Percentiles rank a stretch among this genome's conserved stretches.
phyloP scores from a whole-genome alignment of 2,329 filamentous ascomycete genomes.

The Colletotrichum spaethianum region DNA sequence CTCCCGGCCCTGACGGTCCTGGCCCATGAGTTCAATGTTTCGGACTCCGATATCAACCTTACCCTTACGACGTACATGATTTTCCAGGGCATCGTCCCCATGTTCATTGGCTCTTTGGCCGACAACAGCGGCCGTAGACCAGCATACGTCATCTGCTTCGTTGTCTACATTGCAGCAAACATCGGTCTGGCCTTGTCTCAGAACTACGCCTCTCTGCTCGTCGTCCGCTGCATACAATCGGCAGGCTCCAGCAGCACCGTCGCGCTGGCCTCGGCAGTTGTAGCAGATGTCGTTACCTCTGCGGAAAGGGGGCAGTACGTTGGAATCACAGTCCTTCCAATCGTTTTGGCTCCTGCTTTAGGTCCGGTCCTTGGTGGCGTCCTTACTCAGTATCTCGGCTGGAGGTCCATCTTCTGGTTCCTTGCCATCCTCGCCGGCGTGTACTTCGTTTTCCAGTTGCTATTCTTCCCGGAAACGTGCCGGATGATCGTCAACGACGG shows the following conservation, averaged over 20 bases:
- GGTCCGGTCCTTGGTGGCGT: slow-evolving; percentile 59
- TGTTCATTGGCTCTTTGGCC: slow-evolving; percentile 60
- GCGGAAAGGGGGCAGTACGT: slow-evolving; percentile 57
- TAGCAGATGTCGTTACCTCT: slow-evolving; percentile 75
- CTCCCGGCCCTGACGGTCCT: slow-evolving; percentile 66
- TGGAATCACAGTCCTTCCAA: slow-evolving; percentile 58
- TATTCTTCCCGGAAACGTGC: slow-evolving; percentile 63
- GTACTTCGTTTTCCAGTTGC: slow-evolving; percentile 53
- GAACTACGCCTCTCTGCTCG: slow-evolving; percentile 65
- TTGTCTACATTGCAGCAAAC: slow-evolving; percentile 53
- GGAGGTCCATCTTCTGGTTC: slow-evolving; percentile 62
- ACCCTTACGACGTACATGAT: slow-evolving; percentile 71
- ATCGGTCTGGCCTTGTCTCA: slow-evolving; percentile 66
- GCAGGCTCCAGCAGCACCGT: slow-evolving; percentile 74
- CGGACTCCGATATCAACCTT: slow-evolving; percentile 60
- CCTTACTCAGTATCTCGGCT: slow-evolving; percentile 53
- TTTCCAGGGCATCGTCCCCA: slow-evolving; percentile 72
- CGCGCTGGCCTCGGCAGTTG: slow-evolving; percentile 73
- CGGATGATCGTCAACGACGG: slow-evolving; percentile 67
- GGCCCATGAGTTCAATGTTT: slow-evolving; percentile 62
- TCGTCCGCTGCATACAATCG: slow-evolving; percentile 67
- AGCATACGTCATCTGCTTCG: slow-evolving; percentile 55
- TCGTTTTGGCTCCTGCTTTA: slow-evolving; percentile 59
- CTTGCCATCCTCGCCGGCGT: slow-evolving; percentile 48
- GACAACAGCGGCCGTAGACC: slow-evolving; percentile 56